Conservation (phyloP, 139 green algal genomes). For the Pycnococcus provasolii region DNA sequence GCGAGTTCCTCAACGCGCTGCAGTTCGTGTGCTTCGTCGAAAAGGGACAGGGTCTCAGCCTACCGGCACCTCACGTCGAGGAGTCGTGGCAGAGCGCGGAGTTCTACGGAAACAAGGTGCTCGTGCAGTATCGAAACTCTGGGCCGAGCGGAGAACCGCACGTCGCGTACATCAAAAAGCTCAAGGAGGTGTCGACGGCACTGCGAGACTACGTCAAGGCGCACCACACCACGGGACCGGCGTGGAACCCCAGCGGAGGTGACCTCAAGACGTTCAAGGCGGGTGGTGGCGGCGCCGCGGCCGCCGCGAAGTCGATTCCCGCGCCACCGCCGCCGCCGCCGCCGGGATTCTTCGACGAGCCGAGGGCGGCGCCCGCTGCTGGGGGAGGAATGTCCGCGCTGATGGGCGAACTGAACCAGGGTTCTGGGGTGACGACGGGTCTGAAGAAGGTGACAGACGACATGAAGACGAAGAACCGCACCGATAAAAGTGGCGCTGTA, state of each 20-base stretch:
- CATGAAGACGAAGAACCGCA: conserved; percentile 93
- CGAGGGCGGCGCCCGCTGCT: conserved; percentile 5
- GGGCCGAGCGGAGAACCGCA: conserved; percentile 31
- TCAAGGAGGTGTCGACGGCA: conserved; percentile 55
- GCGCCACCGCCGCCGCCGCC: conserved; percentile 30
- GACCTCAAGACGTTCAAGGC: conserved; percentile 35
- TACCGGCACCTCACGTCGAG: conserved; percentile 59
- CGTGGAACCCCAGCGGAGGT: conserved; percentile 49
- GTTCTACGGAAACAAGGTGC: conserved; percentile 84
- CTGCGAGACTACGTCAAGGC: conserved; percentile 48
- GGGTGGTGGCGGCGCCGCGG: neutral
- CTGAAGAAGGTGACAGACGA: conserved; percentile 84
- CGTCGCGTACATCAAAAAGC: conserved; percentile 54
- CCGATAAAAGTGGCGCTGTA: conserved; percentile 54
- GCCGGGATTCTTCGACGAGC: neutral
- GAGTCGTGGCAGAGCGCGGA: conserved; percentile 67
- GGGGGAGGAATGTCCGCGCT: neutral
- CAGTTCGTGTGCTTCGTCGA: conserved; percentile 72
- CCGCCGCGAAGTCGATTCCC: conserved; percentile 8
- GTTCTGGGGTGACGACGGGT: conserved; percentile 41
- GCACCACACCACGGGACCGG: conserved; percentile 46
- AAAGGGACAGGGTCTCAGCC: conserved; percentile 54
- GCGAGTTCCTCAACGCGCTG: conserved; percentile 58
- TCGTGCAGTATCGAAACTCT: conserved; percentile 54
- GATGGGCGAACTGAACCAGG: conserved; percentile 6